Base-by-base conservation (phyloP, 495 filamentous ascomycete genomes). In the Hypoxylon rickii region DNA sequence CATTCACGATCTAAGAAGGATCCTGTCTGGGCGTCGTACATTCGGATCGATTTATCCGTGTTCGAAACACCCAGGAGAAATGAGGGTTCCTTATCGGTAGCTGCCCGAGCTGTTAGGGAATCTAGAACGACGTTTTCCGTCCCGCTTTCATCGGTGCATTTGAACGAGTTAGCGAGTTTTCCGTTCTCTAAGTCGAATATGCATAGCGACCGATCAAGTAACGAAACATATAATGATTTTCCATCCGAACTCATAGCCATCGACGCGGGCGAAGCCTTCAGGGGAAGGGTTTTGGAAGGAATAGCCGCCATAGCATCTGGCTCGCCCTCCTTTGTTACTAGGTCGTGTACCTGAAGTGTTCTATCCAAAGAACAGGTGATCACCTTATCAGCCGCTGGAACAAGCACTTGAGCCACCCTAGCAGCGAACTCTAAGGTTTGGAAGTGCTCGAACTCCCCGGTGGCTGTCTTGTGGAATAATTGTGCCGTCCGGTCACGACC, bases 401-500 rank as follows among this genome's bases (percentile, higher is more conserved):
- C 69, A 38, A 77, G 58, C 29, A 79, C 74, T 58, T 78, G 72
- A 15, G 74, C 75, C 24, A 80, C 75, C 65, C 73, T 76, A 41
- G 77, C 65, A 37, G 66, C 63, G 40, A 77, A 79, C 33, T 80
- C 77, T 6, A 80, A 63, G 3, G 77, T 80, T 48, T 80, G 77
- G 24, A 80, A 79, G 48, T 79, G 76, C 55, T 77, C 73, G 51
- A 78, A 75, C 7, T 46, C 55, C 4, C 75, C 73, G 0, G 75
- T 74, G 0, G 76, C 71, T 22, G 69, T 69, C 62, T 80, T 80
- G 47, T 83, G 77, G 68, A 96, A 97, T 15, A 97, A 76, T 70
- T 98, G 94, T 16, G 94, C 82, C 41, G 86, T 96, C 37, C 94
- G 87, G 73, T 98, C 94, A 58, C 93, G 83, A 29, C 92, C 88